Evolutionary conservation across 768 basidiomycete genomes (phyloP), one percentile per base, ranked within the genome.

Genomic region (Suillus plorans): DNA sequence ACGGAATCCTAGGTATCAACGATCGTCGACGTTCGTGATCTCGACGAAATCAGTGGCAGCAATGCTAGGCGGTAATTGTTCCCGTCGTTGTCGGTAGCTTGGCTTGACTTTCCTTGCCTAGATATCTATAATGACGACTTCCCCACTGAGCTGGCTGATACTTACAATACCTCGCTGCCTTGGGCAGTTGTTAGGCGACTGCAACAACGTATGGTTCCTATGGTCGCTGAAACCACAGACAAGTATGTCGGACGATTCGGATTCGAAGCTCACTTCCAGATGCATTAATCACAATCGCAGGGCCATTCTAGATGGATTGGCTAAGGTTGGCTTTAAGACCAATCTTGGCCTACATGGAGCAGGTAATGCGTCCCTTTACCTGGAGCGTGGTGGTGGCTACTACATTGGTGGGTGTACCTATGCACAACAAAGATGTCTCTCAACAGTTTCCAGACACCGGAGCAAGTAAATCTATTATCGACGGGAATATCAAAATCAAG

Each of bases 401-500:
- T 82, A 82, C 67, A 64, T 82, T 12, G 79, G 81, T 76, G 57
- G 31, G 73, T 62, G 34, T 18, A 36, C 8, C 0, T 13, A 42
- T 37, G 36, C 37, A n/a, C 52, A 1, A 47, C 13, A 6, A 62
- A 28, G n/a, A 18, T 45, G 31, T 37, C 57, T 63, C 55, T 47
- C 36, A 58, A 58, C 16, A 36, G 31, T 52, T 9, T 20, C 58
- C 52, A 78, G 78, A 77, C 20, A 68, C 69, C 9, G 83, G 82
- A 12, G 80, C 80, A 0, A 79, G 80, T 60, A 75, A 79, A 61
- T 73, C 80, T 61, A 80, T 85, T 67, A 77, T 77, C 28, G 71
- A 81, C 31, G 82, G 85, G 18, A 75, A 79, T 56, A 84, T 86
- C 74, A 83, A 83, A 67, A 67, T 86, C 72, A 85, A 83, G 76